These are phyloP conservation scores for Porogramme epimiltina DNA, from an alignment of 1,284 basidiomycete species.

Conservation along the genomic window DNA sequence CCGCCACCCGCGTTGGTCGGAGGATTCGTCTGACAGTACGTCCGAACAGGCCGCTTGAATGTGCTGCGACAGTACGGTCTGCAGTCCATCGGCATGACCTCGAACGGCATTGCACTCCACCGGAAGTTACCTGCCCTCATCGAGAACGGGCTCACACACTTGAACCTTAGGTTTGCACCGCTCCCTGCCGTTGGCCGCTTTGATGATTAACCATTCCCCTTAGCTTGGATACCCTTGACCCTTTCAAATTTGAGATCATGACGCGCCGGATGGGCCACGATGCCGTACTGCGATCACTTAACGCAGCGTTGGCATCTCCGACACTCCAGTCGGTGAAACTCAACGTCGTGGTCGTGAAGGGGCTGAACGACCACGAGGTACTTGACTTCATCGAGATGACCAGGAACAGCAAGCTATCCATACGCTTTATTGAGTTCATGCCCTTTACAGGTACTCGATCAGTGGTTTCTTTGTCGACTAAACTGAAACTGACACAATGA, in stretches of 20 bases:
- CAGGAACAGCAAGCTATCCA: constrained; percentile 60
- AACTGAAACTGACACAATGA: constrained; percentile 1
- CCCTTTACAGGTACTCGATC: constrained; percentile 75
- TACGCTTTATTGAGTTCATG: constrained; percentile 94
- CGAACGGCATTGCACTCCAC: constrained; percentile 79
- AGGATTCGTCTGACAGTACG: constrained; percentile 1
- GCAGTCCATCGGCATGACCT: constrained; percentile 83
- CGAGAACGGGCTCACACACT: constrained; percentile 75
- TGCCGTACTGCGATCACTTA: constrained; percentile 71
- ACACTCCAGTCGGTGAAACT: constrained; percentile 69
- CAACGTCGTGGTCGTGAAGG: constrained; percentile 83
- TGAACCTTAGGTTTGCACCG: constrained; percentile 71
- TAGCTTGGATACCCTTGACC: constrained; percentile 86
- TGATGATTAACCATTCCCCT: constrained; percentile 9
- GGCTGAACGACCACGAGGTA: constrained; percentile 80
- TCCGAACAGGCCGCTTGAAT: constrained; percentile 52
- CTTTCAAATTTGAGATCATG: constrained; percentile 87
- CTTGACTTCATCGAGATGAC: constrained; percentile 81
- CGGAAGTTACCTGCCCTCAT: constrained; percentile 71
- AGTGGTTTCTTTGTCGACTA: constrained; percentile 2
- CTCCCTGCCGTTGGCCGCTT: neutral
- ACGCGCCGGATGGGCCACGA: constrained; percentile 77
- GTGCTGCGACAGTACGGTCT: constrained; percentile 62
- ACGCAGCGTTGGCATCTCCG: constrained; percentile 56
- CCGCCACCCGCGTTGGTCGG: constrained; percentile 3